Evolutionary conservation across 805 yeast genomes (phyloP), one percentile per base, ranked within the genome.

Genomic region (Alloascoidea africana): DNA sequence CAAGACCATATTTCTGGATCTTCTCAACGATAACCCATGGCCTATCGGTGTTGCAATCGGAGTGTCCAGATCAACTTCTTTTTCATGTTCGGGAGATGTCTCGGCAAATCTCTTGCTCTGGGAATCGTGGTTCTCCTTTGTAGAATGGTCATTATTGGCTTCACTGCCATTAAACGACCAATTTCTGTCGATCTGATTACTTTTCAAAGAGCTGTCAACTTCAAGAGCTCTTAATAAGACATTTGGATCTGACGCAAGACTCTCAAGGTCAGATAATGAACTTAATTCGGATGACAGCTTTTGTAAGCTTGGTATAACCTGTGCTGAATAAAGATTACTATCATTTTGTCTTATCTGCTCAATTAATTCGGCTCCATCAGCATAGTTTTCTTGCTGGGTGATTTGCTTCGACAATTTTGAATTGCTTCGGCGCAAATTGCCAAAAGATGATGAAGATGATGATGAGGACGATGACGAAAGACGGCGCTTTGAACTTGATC

Each of bases 241-340:
- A 23, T n/a, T 23, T 23, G 30, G 30, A 59, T 84, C 93, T 30
- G 76, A 70, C 3, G 85, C 76, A 33, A 49, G 40, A 18, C 51
- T 41, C 35, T 52, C 94, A 55, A 75, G 62, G 44, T 76, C 78
- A 0, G 89, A 74, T 35, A 86, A 60, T 35, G 68, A 72, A 44
- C 82, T 80, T 39, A 87, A 61, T 54, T 87, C 95, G 42, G 62
- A 71, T 2, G 94, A 78, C 27, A 82, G 65, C 38, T 77, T 83
- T 42, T 71, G 70, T 46, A 82, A 60, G n/a, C 13, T 8, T 5
- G 38, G 36, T n/a, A n/a, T n/a, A n/a, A n/a, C n/a, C 5, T 14
- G 15, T 5, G 38, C 6, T 4, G 27, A 13, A 14, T 33, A 27
- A 33, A 19, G 4, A 16, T 18, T 23, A 8, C 13, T 23, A n/a